phyloP scores from a whole-genome alignment of 225 moss, liverwort and hornwort species.

The Marchantia paleacea region DNA sequence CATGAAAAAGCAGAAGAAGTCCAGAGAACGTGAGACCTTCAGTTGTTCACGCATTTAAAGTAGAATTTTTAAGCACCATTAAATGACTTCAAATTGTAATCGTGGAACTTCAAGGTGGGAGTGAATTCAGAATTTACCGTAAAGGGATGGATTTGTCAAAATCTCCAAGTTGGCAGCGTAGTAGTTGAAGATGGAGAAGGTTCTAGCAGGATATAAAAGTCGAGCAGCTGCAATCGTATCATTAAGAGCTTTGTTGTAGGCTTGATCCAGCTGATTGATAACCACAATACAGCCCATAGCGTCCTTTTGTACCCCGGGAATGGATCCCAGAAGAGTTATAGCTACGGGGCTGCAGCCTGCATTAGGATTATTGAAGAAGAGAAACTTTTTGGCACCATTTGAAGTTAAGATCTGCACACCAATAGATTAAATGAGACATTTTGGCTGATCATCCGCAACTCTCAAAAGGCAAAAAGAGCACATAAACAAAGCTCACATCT shows the following conservation, averaged over 20 bases:
- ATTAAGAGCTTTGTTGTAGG: slow-evolving; percentile 21
- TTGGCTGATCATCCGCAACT: too few relatives aligned
- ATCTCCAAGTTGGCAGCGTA: slow-evolving; percentile 25
- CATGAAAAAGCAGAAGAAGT: background rate
- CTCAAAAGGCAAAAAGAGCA: too few relatives aligned
- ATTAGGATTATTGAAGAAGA: slow-evolving; percentile 22
- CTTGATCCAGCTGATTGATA: slow-evolving; percentile 13
- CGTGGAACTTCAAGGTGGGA: too few relatives aligned
- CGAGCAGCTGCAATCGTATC: slow-evolving; percentile 4
- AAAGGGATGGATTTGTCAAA: slow-evolving; percentile 5
- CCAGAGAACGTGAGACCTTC: background rate
- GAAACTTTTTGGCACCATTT: slow-evolving; percentile 14
- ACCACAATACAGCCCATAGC: slow-evolving; percentile 12
- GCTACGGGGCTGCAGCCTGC: slow-evolving; percentile 17
- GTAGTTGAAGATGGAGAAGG: slow-evolving; percentile 17
- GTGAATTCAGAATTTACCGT: slow-evolving; percentile 17
- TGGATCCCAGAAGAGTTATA: too few relatives aligned
- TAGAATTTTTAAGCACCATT: background rate
- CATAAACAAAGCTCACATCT: too few relatives aligned
- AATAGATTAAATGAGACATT: background rate
- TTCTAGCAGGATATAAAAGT: background rate
- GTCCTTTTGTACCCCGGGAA: background rate
- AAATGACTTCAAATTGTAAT: background rate
- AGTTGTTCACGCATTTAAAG: background rate
- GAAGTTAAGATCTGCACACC: slow-evolving; percentile 13